Evolutionary conservation across 371 early-diverging fungal species (phyloP), one percentile per base, ranked within the genome.

Genomic region (Encephalitozoon cuniculi): DNA sequence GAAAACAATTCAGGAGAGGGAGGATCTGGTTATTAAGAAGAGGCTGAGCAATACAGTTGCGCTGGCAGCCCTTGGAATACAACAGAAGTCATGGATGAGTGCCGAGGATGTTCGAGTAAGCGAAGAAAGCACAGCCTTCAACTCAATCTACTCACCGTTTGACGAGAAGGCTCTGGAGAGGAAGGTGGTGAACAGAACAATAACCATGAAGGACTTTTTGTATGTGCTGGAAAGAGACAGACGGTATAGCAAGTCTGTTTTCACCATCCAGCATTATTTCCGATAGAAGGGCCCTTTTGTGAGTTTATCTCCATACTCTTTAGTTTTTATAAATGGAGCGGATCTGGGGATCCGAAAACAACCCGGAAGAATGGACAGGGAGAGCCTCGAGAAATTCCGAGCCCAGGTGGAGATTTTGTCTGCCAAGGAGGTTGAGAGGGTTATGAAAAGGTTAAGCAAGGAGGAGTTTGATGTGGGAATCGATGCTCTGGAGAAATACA

Each of bases 1-100:
- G 71, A 85, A 78, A 59, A 55, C 55, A 8, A 76, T 83, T 23
- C 83, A 86, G 68, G 86, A 86, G 46, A 74, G 86, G 69, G 86
- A 86, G 67, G 86, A 86, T 71, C 59, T 86, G 21, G 55, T 82
- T 8, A 84, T 86, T 63, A 86, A 86, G 69, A 86, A 85, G 39
- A 67, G 80, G 41, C 59, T 84, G 30, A 71, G 76, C 52, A 86
- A 85, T 70, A 84, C 76, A 26, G 81, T 85, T 49, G 86, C 85
- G 5, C 63, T 86, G 26, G 82, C 82, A n/a, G 86, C 86, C 32
- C 72, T 86, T 12, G 86, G 86, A 23, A 74, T 79, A 18, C 79
- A 85, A 73, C 79, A 76, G 40, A 83, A 80, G 54, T 75, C 74
- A 51, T 86, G 85, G 85, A 85, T 86, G 85, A 67, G 40, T 18